Conservation (phyloP, 306 rosid genomes). For the Morella rubra region DNA sequence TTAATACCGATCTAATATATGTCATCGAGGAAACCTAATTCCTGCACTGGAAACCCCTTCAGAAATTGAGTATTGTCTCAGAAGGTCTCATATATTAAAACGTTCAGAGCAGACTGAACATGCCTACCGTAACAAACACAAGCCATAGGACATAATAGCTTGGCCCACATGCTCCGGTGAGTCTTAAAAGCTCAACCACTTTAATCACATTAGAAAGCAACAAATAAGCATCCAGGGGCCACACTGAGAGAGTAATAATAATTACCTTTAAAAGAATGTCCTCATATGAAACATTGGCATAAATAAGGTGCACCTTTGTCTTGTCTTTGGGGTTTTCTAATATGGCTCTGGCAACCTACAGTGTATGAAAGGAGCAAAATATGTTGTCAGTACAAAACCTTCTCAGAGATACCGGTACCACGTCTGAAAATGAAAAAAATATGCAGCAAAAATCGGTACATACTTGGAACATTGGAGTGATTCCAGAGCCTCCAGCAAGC, state of each 20-base stretch:
- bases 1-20: not conserved
- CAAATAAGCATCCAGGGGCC: not conserved
- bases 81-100: constrained; percentile 9
- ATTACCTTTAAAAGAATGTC: constrained; percentile 92
- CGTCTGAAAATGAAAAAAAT: constrained; percentile 18
- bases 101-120: not conserved
- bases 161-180: not conserved
- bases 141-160: constrained; percentile 14
- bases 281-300: constrained; percentile 82
- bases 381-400: not conserved
- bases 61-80: not conserved
- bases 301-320: constrained; percentile 90
- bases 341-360: constrained; percentile 90
- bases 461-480: constrained; percentile 99
- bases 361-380: constrained; percentile 16
- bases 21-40: not conserved
- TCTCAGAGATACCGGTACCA: not conserved
- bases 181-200: constrained; percentile 9
- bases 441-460: constrained; percentile 6
- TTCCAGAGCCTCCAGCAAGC: constrained; percentile 99
- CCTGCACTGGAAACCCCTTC: not conserved
- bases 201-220: constrained; percentile 6
- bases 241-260: constrained; percentile 10
- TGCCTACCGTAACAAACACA: not conserved
- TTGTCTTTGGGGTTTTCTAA: constrained; percentile 85